phyloP scores from a whole-genome alignment of 495 filamentous ascomycete species.

The Xylaria curta region DNA sequence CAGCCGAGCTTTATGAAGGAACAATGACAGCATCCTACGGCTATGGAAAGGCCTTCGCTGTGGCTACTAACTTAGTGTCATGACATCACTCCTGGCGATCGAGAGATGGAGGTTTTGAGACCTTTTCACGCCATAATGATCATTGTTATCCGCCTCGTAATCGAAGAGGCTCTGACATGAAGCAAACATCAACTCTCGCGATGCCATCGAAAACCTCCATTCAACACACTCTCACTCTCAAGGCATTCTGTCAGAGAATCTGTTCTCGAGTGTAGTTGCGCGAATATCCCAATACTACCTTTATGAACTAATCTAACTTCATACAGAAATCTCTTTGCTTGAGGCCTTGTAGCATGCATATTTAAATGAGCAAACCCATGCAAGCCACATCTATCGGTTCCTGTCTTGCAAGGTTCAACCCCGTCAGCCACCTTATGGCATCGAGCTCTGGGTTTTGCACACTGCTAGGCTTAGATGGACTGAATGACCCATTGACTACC shows the following conservation, averaged over 20 bases:
- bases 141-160: neutral
- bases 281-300: too few relatives aligned
- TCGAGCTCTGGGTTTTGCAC: neutral
- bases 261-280: too few relatives aligned
- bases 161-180: neutral
- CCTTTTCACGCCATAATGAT: neutral
- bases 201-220: neutral
- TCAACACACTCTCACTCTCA: neutral
- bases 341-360: too few relatives aligned
- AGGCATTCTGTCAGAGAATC: neutral
- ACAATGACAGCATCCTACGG: neutral
- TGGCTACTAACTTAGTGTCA: neutral
- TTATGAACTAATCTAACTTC: too few relatives aligned
- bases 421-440: neutral
- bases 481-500: neutral
- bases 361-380: neutral
- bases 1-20: neutral
- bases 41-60: neutral
- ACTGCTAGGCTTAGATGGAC: neutral
- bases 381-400: neutral
- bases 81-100: neutral
- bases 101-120: neutral
- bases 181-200: neutral
- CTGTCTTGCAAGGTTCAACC: neutral
- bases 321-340: too few relatives aligned